Evolutionary conservation across 2,329 filamentous ascomycete species (phyloP), one percentile per base, ranked within the genome.

Genomic region (Myriosclerotinia duriaeana): DNA sequence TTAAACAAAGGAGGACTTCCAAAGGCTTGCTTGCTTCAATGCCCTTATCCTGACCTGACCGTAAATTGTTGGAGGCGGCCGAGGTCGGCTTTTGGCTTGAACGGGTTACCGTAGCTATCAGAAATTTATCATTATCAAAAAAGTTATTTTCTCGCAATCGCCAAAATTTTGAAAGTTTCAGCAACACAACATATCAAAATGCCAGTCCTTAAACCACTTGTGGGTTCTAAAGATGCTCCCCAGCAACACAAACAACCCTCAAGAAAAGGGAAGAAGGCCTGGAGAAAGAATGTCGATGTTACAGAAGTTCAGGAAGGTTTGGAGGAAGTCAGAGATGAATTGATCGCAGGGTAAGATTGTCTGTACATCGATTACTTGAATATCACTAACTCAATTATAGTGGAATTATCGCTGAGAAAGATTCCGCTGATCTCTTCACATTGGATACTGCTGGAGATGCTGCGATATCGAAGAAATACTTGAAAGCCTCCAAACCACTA

Each of bases 211-310:
- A 76, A 73, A 61, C 71, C 72, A 56, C 72, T 69, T 30, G 67
- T 81, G 52, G 83, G 80, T 68, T 79, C 84, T 46, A 78, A 80
- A 15, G 79, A 83, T 46, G 89, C 91, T 22, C 93, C 93, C 14
- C 87, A 89, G 70, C 92, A 96, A 72, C 88, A 89, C 79, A 93
- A 87, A 70, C 95, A 99, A 78, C 87, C 93, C 36, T 98, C 94
- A 6, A 86, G 95, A 77, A 99, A 99, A 78, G 95, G 96, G 74
- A 98, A 98, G 80, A 98, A 96, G 81, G 94, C 95, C 42, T 99
- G 95, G 95, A 87, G 95, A 76, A 99, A 98, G 79, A 97, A 99
- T 80, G 92, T 99, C 78, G 92, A 99, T 79, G 86, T 98, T 69
- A 89, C 91, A 38, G 89, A 96, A 69, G 86, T 99, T 36, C 85